Conservation (phyloP, 2,329 filamentous ascomycete species). For the Neonectria sp. region DNA sequence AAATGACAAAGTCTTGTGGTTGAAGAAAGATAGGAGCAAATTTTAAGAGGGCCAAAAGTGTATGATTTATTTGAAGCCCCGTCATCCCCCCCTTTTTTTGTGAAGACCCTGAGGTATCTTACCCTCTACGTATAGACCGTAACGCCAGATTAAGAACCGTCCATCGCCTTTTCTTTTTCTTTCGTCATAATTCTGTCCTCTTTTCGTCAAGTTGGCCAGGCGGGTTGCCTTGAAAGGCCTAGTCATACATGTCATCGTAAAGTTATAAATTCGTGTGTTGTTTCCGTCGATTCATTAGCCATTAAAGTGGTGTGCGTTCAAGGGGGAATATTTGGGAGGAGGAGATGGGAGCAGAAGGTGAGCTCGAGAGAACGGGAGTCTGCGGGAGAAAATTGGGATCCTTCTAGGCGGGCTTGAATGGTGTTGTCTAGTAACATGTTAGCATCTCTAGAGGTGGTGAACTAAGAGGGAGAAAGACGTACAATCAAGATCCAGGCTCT, state of each 20-base stretch:
- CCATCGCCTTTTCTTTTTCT: constrained; percentile 29
- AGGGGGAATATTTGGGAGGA: constrained; percentile 55
- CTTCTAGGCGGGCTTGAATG: constrained; percentile 62
- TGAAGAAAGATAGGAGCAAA: constrained; percentile 17
- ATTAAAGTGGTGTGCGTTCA: constrained; percentile 41
- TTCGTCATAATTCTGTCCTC: constrained; percentile 18
- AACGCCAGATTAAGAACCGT: constrained; percentile 40
- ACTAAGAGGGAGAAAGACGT: constrained; percentile 49
- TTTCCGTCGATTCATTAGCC: constrained; percentile 50
- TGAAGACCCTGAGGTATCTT: constrained; percentile 40
- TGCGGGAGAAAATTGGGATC: constrained; percentile 65
- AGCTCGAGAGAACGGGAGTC: constrained; percentile 67
- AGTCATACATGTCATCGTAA: constrained; percentile 43
- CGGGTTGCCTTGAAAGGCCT: constrained; percentile 14
- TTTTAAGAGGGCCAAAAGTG: constrained; percentile 16
- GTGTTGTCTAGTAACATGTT: constrained; percentile 48
- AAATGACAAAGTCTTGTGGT: constrained; percentile 12
- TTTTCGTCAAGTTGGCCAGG: constrained; percentile 5
- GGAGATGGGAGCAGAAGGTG: constrained; percentile 64
- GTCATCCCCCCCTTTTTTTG: constrained; percentile 1
- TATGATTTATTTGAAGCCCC: constrained; percentile 2
- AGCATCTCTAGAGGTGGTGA: constrained; percentile 3
- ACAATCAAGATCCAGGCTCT: constrained; percentile 71
- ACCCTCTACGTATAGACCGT: constrained; percentile 39
- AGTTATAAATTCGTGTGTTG: constrained; percentile 47